Conservation (phyloP, 768 basidiomycete species). For the Cytidiella melzeri region DNA sequence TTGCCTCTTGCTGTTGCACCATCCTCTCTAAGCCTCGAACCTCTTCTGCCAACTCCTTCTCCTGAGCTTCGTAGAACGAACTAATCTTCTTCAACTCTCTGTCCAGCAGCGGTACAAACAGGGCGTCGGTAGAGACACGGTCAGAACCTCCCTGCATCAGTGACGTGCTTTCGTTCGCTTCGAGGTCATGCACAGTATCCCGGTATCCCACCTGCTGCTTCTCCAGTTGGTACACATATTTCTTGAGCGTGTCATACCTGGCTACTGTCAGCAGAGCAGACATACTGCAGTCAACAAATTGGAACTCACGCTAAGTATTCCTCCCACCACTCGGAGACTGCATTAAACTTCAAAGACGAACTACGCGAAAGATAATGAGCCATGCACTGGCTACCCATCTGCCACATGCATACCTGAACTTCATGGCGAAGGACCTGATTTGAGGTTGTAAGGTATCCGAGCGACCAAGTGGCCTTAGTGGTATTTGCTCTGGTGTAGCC, state of each 20-base stretch:
- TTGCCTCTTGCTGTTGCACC: conserved; percentile 53
- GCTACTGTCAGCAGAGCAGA: too few species aligned
- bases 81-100: conserved; percentile 77
- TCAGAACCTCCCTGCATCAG: conserved; percentile 37
- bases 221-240: conserved; percentile 80
- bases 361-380: conserved; percentile 27
- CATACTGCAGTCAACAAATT: neutral
- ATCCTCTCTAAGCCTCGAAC: conserved; percentile 51
- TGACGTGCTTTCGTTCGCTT: conserved; percentile 54
- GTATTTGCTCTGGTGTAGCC: conserved; percentile 19
- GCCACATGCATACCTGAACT: conserved; percentile 46
- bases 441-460: conserved; percentile 10
- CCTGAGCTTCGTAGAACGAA: conserved; percentile 73
- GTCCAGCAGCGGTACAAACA: conserved; percentile 74
- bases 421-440: conserved; percentile 37
- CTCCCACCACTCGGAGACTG: conserved; percentile 89
- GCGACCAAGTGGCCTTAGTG: conserved; percentile 19
- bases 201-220: conserved; percentile 57
- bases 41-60: conserved; percentile 62
- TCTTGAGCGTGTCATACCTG: conserved; percentile 85
- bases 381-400: neutral
- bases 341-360: conserved; percentile 86
- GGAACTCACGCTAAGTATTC: conserved; percentile 77
- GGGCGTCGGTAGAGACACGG: conserved; percentile 39
- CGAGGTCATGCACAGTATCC: conserved; percentile 42